Conservation (phyloP, 345 rosid genomes). For the Hypericum perforatum region DNA sequence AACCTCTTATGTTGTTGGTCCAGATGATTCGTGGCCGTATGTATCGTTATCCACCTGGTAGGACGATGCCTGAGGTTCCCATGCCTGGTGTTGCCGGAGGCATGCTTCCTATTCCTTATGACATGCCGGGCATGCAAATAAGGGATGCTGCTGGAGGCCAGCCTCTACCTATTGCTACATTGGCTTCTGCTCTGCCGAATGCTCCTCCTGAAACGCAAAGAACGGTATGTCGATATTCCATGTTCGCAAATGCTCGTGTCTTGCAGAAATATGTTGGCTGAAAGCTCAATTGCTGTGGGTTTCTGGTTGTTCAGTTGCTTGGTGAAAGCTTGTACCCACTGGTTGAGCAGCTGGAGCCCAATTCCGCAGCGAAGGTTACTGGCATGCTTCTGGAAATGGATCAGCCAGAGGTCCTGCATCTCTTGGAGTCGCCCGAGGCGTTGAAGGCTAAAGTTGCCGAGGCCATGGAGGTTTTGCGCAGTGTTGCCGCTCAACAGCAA, state of each 20-base stretch:
- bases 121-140: constrained; percentile 15
- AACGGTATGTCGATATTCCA: constrained; percentile 9
- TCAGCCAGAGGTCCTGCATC: constrained; percentile 24
- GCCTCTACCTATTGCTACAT: constrained; percentile 17
- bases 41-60: constrained; percentile 21
- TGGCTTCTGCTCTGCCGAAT: constrained; percentile 21
- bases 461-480: constrained; percentile 26
- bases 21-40: constrained; percentile 23
- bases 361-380: constrained; percentile 23
- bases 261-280: not conserved
- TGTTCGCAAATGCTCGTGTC: not conserved
- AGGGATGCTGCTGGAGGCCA: constrained; percentile 13
- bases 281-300: not conserved
- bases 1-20: not conserved
- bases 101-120: constrained; percentile 21
- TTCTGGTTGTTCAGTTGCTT: constrained; percentile 10
- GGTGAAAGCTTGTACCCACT: constrained; percentile 23
- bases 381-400: constrained; percentile 32
- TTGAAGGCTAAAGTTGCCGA: constrained; percentile 23
- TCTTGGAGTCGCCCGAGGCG: constrained; percentile 24
- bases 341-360: constrained; percentile 22
- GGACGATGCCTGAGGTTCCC: constrained; percentile 17
- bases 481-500: constrained; percentile 20
- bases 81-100: constrained; percentile 19
- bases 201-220: constrained; percentile 20